Conservation (phyloP, 768 basidiomycete genomes). For the Russula virescens region DNA sequence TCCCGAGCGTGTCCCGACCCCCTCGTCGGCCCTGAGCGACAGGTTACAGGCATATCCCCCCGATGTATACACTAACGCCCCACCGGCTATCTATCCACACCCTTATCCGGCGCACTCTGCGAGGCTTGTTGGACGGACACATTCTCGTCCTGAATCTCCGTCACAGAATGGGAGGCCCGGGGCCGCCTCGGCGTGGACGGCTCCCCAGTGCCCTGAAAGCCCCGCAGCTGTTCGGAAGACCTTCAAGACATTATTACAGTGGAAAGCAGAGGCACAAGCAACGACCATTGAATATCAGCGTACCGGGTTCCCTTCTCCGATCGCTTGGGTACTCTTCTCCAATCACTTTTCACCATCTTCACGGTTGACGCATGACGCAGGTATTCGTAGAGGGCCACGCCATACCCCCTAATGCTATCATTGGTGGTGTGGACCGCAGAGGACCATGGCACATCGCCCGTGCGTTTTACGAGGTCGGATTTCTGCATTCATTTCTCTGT, state of each 20-base stretch:
- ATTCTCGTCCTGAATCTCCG: not conserved
- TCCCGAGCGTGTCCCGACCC: not conserved
- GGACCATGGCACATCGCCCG: conserved; percentile 21
- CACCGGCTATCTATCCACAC: not conserved
- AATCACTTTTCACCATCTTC: not conserved
- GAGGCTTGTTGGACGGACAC: not conserved
- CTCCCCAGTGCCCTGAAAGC: not conserved
- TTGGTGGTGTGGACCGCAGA: conserved; percentile 21
- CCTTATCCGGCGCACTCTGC: not conserved
- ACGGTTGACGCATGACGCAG: not conserved
- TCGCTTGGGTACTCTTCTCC: conserved; percentile 19
- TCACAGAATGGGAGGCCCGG: not conserved
- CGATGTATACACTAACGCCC: not conserved
- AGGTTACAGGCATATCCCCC: not conserved
- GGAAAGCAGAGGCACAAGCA: conserved; percentile 16
- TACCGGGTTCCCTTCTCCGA: conserved; percentile 18
- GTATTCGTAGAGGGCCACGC: conserved; percentile 19
- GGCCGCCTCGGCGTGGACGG: not conserved
- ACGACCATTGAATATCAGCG: conserved; percentile 13
- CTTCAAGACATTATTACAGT: conserved; percentile 16
- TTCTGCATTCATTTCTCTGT: not conserved
- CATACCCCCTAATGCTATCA: conserved; percentile 21
- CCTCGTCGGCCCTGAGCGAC: not conserved
- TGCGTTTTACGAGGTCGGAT: conserved; percentile 21
- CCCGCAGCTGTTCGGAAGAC: not conserved